Evolutionary conservation across 2,329 filamentous ascomycete species (phyloP).

Genomic region (Drechslerella coelobrocha): DNA sequence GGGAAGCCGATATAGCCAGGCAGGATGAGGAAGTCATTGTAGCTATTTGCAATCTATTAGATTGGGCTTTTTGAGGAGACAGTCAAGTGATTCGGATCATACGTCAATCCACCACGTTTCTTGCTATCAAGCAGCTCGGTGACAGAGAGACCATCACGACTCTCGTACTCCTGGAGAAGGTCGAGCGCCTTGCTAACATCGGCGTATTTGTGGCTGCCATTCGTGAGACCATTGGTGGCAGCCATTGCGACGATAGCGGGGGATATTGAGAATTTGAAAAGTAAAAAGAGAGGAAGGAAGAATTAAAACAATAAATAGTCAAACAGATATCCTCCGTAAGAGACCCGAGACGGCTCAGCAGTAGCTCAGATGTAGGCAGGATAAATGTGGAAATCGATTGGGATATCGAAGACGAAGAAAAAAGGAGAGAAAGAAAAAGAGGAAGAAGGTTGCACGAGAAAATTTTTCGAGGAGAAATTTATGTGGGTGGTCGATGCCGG

Average conservation of each 20-base stretch:
- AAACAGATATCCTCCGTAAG: slow-evolving; percentile 26
- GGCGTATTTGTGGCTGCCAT: slow-evolving; percentile 63
- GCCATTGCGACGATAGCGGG: slow-evolving; percentile 68
- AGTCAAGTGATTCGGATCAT: slow-evolving; percentile 59
- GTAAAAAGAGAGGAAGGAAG: slow-evolving; percentile 31
- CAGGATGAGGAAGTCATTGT: slow-evolving; percentile 93
- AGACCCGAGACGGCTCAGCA: slow-evolving; percentile 10
- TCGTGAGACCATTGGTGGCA: slow-evolving; percentile 70
- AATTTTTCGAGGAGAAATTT: slow-evolving; percentile 59
- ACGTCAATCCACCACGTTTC: slow-evolving; percentile 90
- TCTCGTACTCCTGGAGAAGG: slow-evolving; percentile 79
- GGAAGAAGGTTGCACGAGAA: slow-evolving; percentile 55
- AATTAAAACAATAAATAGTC: slow-evolving; percentile 2
- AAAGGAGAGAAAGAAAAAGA: slow-evolving; percentile 61
- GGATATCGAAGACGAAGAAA: slow-evolving; percentile 62
- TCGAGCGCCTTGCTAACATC: slow-evolving; percentile 76
- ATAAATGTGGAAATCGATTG: slow-evolving; percentile 53
- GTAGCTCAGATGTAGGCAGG: slow-evolving; percentile 52
- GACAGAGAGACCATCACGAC: slow-evolving; percentile 84
- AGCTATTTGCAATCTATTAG: slow-evolving; percentile 42
- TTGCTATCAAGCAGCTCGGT: slow-evolving; percentile 87
- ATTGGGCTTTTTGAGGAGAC: neutral
- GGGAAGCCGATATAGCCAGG: slow-evolving; percentile 98
- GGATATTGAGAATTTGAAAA: slow-evolving; percentile 55
- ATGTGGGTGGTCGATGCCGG: slow-evolving; percentile 23